Base-by-base conservation (phyloP, 192 early-diverging fungal genomes). In the Mortierella claussenii region DNA sequence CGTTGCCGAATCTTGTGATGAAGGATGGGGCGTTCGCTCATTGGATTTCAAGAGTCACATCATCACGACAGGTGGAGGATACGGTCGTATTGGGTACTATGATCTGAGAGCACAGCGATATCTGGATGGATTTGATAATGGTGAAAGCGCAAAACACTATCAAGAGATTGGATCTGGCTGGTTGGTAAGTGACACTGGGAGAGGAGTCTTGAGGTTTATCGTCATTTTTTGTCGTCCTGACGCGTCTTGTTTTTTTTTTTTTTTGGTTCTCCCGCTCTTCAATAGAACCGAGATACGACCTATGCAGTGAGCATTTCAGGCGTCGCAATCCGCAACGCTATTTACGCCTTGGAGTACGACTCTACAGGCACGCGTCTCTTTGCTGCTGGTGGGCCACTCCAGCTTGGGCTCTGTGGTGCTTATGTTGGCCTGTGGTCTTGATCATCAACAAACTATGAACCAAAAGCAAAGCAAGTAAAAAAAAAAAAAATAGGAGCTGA, bases 1-100 rank as follows among this genome's bases (percentile, higher is more conserved):
- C 31, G 75, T 67, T 6, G 57, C 86, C 44, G 81, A 83, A 8
- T 87, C 86, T 12, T 68, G 85, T 47, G 90, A 93, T 79, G 87
- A 88, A 5, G 88, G 86, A 3, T 91, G 89, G 86, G 91, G 91
- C 9, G 90, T 93, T 2, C 74, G 91, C 17, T 83, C 87, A 3
- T 24, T 92, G 2, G 67, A 80, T 34, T 76, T 74, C 32, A 65
- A 69, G 48, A 70, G 73, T 20, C 74, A 79, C 34, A 81, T 87
- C 17, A 43, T 91, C 33, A 84, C 87, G 0, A 80, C 89, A 15
- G 90, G 90, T 0, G 89, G 90, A 23, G 91, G 91, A 7, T 60
- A 67, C 50, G 90, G 91, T 1, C 68, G 86, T 18, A 37, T 93
- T 2, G 81, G 84, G 7, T 92, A 89, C 63, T 91, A 88, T 55